Evolutionary conservation across 2,329 filamentous ascomycete genomes (phyloP), one percentile per base, ranked within the genome.

Genomic region (Aspergillus udagawae): DNA sequence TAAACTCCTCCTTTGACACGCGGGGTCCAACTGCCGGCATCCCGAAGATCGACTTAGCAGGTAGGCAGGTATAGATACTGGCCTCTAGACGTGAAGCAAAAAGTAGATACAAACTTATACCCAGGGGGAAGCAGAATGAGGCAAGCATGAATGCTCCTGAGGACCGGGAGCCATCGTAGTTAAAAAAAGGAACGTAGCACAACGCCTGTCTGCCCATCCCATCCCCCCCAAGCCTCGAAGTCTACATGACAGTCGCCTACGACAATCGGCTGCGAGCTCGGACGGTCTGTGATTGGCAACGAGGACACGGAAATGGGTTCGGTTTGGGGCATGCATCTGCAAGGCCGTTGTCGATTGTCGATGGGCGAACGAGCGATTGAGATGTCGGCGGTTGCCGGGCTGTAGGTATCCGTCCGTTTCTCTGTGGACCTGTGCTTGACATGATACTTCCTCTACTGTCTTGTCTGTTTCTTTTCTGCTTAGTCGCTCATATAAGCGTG

Each of bases 1-100:
- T 77, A 63, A 79, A 79, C 58, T 79, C 76, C 53, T 78, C 76
- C 59, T 79, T 79, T 25, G 75, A 74, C 42, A 73, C 75, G 52
- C 76, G 73, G 47, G 76, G 75, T 27, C 75, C 75, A 54, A 76
- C 75, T 14, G 73, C 60, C 27, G 62, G 53, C 72, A 74, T 74
- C 48, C 52, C 12, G 32, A 21, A 23, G 32, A 14, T 47, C 35
- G 35, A 28, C 23, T 4, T 5, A 35, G 9, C 28, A 17, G 21
- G 41, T 21, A 44, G n/a, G n/a, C 41, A 38, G 32, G 14, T 38
- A 38, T 17, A 32, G 14, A 38, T 17, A 38, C 7, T 5, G 1
- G 2, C 2, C 14, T 17, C 1, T 17, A 38, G 14, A 7, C 2
- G 14, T 38, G 32, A 38, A 38, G 32, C 32, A 38, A 38, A 38